Evolutionary conservation across 2,329 filamentous ascomycete species (phyloP).

Genomic region (Cercospora zeae-maydis): DNA sequence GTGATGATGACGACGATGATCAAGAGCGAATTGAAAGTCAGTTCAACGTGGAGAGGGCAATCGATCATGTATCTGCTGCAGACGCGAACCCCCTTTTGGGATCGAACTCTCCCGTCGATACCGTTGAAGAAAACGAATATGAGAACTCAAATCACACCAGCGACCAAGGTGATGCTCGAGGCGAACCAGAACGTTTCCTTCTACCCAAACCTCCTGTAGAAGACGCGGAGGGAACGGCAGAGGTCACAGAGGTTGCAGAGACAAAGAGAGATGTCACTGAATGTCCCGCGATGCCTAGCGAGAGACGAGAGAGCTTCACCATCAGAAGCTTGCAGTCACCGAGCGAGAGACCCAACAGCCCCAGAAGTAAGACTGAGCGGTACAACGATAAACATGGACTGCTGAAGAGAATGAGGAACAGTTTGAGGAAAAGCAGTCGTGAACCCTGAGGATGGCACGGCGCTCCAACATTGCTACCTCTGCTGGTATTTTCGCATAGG

Average conservation of each 20-base stretch:
- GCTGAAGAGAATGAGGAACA: slow-evolving; percentile 4
- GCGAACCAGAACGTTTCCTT: neutral
- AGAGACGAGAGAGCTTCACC: neutral
- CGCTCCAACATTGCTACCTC: neutral
- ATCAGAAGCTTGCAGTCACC: slow-evolving; percentile 4
- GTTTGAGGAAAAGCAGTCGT: slow-evolving; percentile 10
- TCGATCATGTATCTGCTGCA: neutral
- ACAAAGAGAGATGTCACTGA: neutral
- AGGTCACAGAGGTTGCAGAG: neutral
- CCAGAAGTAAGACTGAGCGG: neutral
- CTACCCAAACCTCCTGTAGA: neutral
- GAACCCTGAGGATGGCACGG: neutral
- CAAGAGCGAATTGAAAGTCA: neutral
- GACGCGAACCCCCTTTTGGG: neutral
- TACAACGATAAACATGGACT: slow-evolving; percentile 9
- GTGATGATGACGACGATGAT: neutral
- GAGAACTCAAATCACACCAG: neutral
- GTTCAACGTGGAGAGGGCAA: too few relatives aligned
- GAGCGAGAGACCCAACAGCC: neutral
- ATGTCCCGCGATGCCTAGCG: neutral
- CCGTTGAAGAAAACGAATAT: neutral
- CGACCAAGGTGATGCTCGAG: neutral
- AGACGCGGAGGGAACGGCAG: neutral
- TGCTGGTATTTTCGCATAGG: neutral
- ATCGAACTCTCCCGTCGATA: neutral